phyloP scores from a whole-genome alignment of 2,329 filamentous ascomycete species.

The Pezicula carpinea region DNA sequence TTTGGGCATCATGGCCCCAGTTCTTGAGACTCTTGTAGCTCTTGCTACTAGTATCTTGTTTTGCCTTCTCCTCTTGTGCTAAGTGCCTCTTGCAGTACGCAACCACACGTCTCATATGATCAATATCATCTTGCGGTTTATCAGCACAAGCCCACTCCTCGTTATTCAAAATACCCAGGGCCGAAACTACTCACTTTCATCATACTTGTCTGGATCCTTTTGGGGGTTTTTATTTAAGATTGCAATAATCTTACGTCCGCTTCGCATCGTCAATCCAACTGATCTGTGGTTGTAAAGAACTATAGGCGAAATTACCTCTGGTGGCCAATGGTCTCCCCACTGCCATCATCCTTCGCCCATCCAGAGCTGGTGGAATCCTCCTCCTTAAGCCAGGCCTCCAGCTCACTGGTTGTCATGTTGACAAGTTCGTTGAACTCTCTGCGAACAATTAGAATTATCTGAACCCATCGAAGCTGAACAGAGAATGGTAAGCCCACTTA shows the following conservation, averaged over 20 bases:
- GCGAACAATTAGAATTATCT: constrained; percentile 9
- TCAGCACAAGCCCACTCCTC: background rate
- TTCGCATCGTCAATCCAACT: constrained; percentile 25
- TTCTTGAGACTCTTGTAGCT: constrained; percentile 59
- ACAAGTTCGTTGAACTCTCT: constrained; percentile 62
- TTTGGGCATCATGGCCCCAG: constrained; percentile 52
- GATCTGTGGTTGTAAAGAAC: background rate
- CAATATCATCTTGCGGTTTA: constrained; percentile 36
- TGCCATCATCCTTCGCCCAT: constrained; percentile 53
- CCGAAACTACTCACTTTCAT: constrained; percentile 36
- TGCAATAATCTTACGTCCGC: constrained; percentile 57
- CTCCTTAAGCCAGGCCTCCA: constrained; percentile 56
- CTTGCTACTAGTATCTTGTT: constrained; percentile 43
- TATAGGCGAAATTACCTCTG: constrained; percentile 37
- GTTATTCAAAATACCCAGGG: background rate
- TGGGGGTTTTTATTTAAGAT: constrained; percentile 59
- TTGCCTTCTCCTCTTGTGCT: constrained; percentile 54
- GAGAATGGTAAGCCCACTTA: constrained; percentile 28
- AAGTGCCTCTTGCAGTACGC: constrained; percentile 63
- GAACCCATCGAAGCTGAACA: background rate
- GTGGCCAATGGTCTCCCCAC: constrained; percentile 59
- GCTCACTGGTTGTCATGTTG: constrained; percentile 59
- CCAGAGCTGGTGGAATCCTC: constrained; percentile 54
- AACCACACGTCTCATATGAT: constrained; percentile 60
- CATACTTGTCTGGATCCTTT: constrained; percentile 52